phyloP scores from a whole-genome alignment of 352 stramenopile genomes.

The Thraustochytrium sp. region DNA sequence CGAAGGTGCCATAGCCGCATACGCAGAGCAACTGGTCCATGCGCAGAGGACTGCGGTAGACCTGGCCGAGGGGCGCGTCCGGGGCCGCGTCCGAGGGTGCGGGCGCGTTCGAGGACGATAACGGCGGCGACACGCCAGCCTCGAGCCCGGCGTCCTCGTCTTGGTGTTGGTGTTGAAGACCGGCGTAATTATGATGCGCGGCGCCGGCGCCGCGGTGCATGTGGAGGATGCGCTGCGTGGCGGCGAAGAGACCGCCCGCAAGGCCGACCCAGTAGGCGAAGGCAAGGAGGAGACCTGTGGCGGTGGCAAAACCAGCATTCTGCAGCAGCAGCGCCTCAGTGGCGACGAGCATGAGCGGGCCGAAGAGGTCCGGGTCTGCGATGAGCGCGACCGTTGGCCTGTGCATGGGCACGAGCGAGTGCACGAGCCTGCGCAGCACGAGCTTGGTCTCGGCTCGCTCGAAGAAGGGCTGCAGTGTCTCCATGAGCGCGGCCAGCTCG shows the following conservation, averaged over 20 bases:
- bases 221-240: neutral
- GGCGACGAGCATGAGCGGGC: neutral
- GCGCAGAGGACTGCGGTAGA: neutral
- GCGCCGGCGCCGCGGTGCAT: neutral
- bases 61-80: neutral
- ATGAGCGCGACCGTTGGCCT: neutral
- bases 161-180: neutral
- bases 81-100: neutral
- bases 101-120: neutral
- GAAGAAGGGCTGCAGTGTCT: neutral
- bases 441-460: neutral
- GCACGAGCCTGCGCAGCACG: neutral
- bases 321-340: constrained; percentile 1
- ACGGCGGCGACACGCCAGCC: neutral
- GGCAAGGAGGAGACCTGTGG: neutral
- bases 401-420: constrained; percentile 2
- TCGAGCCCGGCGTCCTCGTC: neutral
- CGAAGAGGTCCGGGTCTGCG: constrained; percentile 2
- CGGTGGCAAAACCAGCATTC: neutral
- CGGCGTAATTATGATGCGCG: neutral
- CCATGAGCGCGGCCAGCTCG: neutral
- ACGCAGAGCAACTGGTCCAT: constrained; percentile 3
- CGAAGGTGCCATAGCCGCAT: neutral
- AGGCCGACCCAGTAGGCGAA: neutral
- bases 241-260: neutral